Conservation (phyloP, 2,329 filamentous ascomycete species). For the Lizonia empirigonia region DNA sequence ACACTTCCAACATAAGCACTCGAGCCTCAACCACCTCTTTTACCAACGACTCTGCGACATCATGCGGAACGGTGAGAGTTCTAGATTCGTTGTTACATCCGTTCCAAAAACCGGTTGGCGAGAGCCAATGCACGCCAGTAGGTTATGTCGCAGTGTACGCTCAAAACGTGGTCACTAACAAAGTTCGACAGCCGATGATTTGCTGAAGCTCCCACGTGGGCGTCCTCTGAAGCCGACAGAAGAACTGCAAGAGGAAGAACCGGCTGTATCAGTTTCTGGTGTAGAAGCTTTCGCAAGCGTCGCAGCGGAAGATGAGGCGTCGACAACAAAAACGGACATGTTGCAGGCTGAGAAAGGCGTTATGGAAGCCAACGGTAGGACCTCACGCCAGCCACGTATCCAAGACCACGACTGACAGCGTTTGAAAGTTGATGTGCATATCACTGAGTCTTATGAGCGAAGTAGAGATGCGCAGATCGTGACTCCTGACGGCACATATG, state of each 20-base stretch:
- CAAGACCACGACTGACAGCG: background rate
- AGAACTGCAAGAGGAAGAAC: background rate
- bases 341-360: background rate
- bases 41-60: background rate
- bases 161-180: background rate
- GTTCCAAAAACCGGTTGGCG: slow-evolving; percentile 6
- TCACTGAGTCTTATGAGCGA: background rate
- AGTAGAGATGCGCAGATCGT: background rate
- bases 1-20: background rate
- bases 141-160: background rate
- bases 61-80: background rate
- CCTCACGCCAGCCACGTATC: background rate
- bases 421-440: background rate
- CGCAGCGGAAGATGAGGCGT: background rate
- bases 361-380: background rate
- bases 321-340: background rate
- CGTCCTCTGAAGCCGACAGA: background rate
- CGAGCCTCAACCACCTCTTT: background rate
- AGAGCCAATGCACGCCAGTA: slow-evolving; percentile 2
- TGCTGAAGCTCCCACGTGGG: background rate
- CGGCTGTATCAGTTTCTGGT: background rate
- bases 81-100: background rate
- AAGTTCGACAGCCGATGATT: background rate
- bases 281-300: too few species aligned
- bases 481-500: background rate